Conservation (phyloP, 306 rosid species). For the Sechiopsis laciniata region DNA sequence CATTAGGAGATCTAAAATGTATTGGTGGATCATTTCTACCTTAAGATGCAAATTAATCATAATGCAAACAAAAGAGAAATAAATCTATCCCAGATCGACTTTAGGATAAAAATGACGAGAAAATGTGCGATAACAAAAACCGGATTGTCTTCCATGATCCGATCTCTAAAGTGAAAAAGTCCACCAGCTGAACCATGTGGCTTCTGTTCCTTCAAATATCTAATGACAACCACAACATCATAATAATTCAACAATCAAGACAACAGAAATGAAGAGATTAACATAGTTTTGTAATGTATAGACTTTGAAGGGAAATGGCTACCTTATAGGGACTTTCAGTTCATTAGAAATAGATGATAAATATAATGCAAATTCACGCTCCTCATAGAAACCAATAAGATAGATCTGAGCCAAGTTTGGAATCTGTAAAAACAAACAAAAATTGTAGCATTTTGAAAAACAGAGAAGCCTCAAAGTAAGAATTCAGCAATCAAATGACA, state of each 20-base stretch:
- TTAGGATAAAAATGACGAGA: slow-evolving; percentile 4
- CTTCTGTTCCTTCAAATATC: slow-evolving; percentile 86
- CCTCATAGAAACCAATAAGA: slow-evolving; percentile 91
- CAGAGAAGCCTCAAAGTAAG: neutral
- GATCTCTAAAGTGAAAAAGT: slow-evolving; percentile 73
- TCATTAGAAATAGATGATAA: slow-evolving; percentile 90
- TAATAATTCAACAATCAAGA: slow-evolving; percentile 4
- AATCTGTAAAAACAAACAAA: slow-evolving; percentile 48
- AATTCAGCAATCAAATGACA: slow-evolving; percentile 13
- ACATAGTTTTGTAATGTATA: neutral
- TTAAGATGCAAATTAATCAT: neutral
- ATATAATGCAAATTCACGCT: slow-evolving; percentile 78
- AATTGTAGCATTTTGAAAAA: neutral
- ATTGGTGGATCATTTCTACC: neutral
- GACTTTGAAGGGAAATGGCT: slow-evolving; percentile 13
- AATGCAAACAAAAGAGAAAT: neutral
- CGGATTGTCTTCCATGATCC: slow-evolving; percentile 87
- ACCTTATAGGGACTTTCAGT: slow-evolving; percentile 88
- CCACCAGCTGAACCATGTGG: slow-evolving; percentile 99
- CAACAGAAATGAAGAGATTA: neutral
- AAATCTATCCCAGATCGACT: slow-evolving; percentile 16
- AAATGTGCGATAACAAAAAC: slow-evolving; percentile 36
- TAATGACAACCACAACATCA: slow-evolving; percentile 25
- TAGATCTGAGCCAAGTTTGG: slow-evolving; percentile 75
- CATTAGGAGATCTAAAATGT: slow-evolving; percentile 12